Percentiles rank a stretch among this genome's conserved stretches.
Evolutionary conservation across 106 monocot species (phyloP).

Genomic region (Platanthera guangdongensis): DNA sequence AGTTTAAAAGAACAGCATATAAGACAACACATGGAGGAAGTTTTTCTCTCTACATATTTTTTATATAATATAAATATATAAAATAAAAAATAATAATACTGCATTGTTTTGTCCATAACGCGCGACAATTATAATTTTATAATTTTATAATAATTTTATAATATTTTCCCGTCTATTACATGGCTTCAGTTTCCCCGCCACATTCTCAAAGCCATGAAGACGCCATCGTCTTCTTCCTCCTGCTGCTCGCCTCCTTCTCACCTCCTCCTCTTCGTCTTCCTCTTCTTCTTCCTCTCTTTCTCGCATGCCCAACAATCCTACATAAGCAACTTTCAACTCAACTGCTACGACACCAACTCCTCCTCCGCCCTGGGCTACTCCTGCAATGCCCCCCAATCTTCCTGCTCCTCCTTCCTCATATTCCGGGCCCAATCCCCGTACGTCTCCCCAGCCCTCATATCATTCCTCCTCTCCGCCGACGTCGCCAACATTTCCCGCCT

Average conservation of each 20-base stretch:
- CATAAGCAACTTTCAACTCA: conserved; percentile 29
- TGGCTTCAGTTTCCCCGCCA: no score
- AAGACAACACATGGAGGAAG: no score
- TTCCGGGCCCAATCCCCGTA: conserved; percentile 50
- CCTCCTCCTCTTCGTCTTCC: conserved; percentile 17
- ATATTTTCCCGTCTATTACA: no score
- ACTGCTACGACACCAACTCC: conserved; percentile 39
- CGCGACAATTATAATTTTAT: no score
- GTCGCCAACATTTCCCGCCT: conserved; percentile 24
- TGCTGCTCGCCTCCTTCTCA: not conserved
- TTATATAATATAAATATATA: no score
- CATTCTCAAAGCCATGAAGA: not conserved
- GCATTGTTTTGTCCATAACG: no score
- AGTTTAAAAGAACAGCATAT: no score
- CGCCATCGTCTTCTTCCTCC: not conserved
- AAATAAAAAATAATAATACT: no score
- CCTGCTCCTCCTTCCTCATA: conserved; percentile 54
- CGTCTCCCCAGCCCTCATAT: conserved; percentile 43
- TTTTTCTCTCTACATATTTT: no score
- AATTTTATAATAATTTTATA: no score
- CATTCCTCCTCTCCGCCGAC: conserved; percentile 39
- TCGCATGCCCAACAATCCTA: conserved; percentile 45
- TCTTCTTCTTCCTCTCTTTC: conserved; percentile 1
- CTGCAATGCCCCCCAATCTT: conserved; percentile 27
- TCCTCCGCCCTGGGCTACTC: conserved; percentile 65